These are phyloP conservation scores for Aspergillus ibericus DNA, from an alignment of 2,329 filamentous ascomycete genomes.

Conservation along the genomic window DNA sequence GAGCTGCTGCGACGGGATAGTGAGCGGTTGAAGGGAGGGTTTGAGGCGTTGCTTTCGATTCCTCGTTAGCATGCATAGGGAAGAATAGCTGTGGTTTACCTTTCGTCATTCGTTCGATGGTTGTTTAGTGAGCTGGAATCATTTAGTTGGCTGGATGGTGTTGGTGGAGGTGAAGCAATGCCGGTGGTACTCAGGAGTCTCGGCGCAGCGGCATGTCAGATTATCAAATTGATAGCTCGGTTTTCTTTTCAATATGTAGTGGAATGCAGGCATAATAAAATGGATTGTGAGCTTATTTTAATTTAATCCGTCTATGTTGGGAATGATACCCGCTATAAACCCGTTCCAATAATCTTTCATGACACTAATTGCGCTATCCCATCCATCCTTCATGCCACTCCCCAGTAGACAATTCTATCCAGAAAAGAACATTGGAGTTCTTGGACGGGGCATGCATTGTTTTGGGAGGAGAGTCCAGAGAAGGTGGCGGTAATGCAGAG, in stretches of 20 bases:
- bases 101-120: not conserved
- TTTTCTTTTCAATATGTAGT: not conserved
- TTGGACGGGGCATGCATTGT: not conserved
- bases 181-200: rapidly evolving
- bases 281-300: not conserved
- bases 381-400: not conserved
- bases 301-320: not conserved
- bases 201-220: not conserved
- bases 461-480: not conserved
- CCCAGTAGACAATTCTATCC: not conserved
- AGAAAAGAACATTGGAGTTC: not conserved
- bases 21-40: not conserved
- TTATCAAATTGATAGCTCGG: not conserved
- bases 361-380: not conserved
- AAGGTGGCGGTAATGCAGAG: not conserved
- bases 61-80: not conserved
- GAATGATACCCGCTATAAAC: not conserved
- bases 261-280: no score
- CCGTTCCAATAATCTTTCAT: not conserved
- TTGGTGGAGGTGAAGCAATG: not conserved
- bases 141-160: not conserved
- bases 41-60: not conserved
- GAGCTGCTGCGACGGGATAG: not conserved
- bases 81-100: not conserved
- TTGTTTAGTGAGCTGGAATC: not conserved